Conservation (phyloP, 768 basidiomycete genomes). For the Baorangia bicolor region DNA sequence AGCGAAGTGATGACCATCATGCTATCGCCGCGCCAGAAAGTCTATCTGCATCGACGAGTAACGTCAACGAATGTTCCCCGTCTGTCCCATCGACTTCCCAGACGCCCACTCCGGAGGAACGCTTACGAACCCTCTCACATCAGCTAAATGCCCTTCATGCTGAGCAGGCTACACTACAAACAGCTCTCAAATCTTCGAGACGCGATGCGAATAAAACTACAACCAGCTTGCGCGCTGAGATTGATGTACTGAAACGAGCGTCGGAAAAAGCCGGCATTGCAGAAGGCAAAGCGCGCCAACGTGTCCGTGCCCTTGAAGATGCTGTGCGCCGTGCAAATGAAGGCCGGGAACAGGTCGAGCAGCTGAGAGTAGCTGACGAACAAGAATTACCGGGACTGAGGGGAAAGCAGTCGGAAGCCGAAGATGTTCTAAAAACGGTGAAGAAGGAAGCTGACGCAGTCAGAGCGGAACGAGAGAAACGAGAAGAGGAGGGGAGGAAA, state of each 20-base stretch:
- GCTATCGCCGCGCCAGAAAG: constrained; percentile 10
- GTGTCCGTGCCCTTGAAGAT: constrained; percentile 84
- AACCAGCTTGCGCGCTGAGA: constrained; percentile 76
- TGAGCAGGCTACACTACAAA: constrained; percentile 67
- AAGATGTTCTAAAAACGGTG: constrained; percentile 41
- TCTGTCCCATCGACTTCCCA: constrained; percentile 28
- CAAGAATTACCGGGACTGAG: constrained; percentile 40
- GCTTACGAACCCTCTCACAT: constrained; percentile 62
- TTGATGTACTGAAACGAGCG: constrained; percentile 78
- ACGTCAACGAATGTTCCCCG: constrained; percentile 10
- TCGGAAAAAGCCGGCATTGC: constrained; percentile 74
- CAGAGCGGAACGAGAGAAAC: constrained; percentile 45
- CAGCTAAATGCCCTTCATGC: constrained; percentile 58
- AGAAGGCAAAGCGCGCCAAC: constrained; percentile 83
- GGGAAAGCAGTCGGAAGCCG: constrained; percentile 41
- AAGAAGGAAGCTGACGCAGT: constrained; percentile 45
- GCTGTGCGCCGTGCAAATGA: constrained; percentile 77
- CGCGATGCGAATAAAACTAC: constrained; percentile 84
- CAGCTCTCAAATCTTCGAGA: constrained; percentile 73
- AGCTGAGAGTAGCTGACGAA: constrained; percentile 38
- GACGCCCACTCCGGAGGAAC: constrained; percentile 59
- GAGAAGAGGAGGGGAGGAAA: constrained; percentile 51
- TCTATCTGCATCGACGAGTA: constrained; percentile 30
- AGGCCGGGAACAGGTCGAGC: constrained; percentile 46
- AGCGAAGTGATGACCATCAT: constrained; percentile 20